phyloP scores from a whole-genome alignment of 805 yeast genomes.

The Blastobotrys terrestris region DNA sequence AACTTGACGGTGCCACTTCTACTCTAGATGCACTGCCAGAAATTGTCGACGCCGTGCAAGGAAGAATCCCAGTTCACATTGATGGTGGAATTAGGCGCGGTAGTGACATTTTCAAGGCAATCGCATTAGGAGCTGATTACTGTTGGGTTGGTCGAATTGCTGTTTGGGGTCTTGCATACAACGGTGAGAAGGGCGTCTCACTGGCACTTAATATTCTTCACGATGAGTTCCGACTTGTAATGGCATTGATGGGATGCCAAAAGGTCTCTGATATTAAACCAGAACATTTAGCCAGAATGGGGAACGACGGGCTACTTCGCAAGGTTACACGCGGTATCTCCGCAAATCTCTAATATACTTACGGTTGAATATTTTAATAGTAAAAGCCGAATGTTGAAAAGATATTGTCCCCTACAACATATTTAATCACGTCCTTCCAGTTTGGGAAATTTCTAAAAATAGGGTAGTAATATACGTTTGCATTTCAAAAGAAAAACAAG shows the following conservation, averaged over 20 bases:
- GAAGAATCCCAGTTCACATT: slow-evolving; percentile 48
- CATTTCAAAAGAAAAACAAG: too few relatives aligned
- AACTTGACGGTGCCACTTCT: slow-evolving; percentile 54
- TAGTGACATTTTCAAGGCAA: slow-evolving; percentile 58
- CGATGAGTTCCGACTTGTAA: slow-evolving; percentile 20
- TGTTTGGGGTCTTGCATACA: slow-evolving; percentile 56
- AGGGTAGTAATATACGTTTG: too few relatives aligned
- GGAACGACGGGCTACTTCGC: slow-evolving; percentile 5
- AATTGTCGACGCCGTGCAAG: slow-evolving; percentile 33
- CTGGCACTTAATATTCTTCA: slow-evolving; percentile 19
- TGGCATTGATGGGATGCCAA: slow-evolving; percentile 21
- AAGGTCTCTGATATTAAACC: slow-evolving; percentile 16
- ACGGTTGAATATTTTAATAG: background rate
- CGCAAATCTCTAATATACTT: background rate
- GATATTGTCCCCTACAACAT: too few relatives aligned
- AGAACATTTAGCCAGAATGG: slow-evolving; percentile 15
- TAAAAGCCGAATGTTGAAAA: too few relatives aligned
- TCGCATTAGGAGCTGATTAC: slow-evolving; percentile 61
- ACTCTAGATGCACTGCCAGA: slow-evolving; percentile 61
- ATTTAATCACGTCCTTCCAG: too few relatives aligned
- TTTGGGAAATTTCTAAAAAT: too few relatives aligned
- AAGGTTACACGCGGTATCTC: slow-evolving; percentile 1
- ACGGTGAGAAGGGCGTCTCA: slow-evolving; percentile 61
- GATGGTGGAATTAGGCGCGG: slow-evolving; percentile 69
- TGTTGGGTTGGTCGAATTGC: slow-evolving; percentile 62